Percentiles rank a stretch among this genome's conserved stretches.
Conservation (phyloP, 129 eudicot species). For the Tagetes erecta region DNA sequence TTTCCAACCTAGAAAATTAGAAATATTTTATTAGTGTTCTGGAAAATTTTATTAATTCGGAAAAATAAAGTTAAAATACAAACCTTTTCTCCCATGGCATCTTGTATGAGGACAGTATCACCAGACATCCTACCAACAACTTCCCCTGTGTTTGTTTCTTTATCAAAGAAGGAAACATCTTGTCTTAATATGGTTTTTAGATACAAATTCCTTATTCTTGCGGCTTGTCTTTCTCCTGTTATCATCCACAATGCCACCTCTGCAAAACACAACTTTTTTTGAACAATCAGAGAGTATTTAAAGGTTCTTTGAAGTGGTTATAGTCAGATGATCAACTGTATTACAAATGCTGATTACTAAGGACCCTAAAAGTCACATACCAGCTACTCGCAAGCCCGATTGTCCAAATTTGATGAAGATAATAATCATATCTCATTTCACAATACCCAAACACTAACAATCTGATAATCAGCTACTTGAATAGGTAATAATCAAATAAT, state of each 20-base stretch:
- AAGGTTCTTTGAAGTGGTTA: not conserved
- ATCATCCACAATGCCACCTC: conserved; percentile 97
- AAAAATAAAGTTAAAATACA: not conserved
- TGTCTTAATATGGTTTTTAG: conserved; percentile 76
- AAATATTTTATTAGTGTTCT: conserved; percentile 1
- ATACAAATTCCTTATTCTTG: conserved; percentile 77
- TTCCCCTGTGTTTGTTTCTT: conserved; percentile 93
- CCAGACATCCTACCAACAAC: conserved; percentile 96
- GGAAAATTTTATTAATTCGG: not conserved
- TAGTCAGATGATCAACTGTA: not conserved
- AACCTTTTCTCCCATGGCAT: conserved; percentile 98
- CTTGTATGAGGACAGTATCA: conserved; percentile 94
- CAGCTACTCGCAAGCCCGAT: not conserved
- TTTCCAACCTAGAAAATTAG: conserved; percentile 70
- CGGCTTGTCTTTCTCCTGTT: conserved; percentile 95
- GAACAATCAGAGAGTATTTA: not conserved
- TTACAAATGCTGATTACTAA: not conserved
- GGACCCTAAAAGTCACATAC: not conserved
- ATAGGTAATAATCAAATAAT: not conserved
- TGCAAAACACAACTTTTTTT: conserved; percentile 21
- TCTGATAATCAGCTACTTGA: not conserved
- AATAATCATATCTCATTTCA: not conserved
- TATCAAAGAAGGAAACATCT: conserved; percentile 88
- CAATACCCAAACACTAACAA: not conserved
- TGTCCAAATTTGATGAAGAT: not conserved